A percentile compares a stretch with the other conserved stretches of the same genome.
Evolutionary conservation across 768 basidiomycete genomes (phyloP).

Genomic region (Xerocomellus dryophilus): DNA sequence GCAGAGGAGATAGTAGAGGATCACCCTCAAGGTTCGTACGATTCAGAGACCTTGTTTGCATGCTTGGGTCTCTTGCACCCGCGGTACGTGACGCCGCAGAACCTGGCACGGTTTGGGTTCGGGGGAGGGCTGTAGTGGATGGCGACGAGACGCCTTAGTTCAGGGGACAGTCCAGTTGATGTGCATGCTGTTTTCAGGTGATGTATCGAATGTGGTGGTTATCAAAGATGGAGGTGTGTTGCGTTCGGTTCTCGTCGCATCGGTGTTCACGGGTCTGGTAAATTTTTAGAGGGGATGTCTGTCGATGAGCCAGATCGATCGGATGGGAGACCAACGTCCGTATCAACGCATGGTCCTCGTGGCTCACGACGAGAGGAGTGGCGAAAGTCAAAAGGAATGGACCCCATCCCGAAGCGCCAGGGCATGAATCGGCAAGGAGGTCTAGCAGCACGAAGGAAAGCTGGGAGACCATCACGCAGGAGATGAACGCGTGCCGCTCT

Average conservation of each 20-base stretch:
- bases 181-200: conserved; percentile 17
- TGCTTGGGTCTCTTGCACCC: conserved; percentile 58
- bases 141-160: not conserved
- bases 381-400: conserved; percentile 76
- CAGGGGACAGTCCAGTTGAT: conserved; percentile 16
- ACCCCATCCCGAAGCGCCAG: conserved; percentile 44
- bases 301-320: conserved; percentile 39
- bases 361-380: conserved; percentile 77
- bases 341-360: conserved; percentile 84
- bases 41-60: conserved; percentile 26
- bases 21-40: conserved; percentile 57
- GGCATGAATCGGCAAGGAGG: conserved; percentile 70
- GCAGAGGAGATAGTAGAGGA: conserved; percentile 35
- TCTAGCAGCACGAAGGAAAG: conserved; percentile 56
- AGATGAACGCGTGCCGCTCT: conserved; percentile 39
- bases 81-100: conserved; percentile 36
- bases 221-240: conserved; percentile 25
- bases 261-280: conserved; percentile 7
- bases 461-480: conserved; percentile 69
- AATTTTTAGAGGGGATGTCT: conserved; percentile 47
- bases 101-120: conserved; percentile 36
- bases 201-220: conserved; percentile 5
- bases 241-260: not conserved
- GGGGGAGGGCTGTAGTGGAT: not conserved
- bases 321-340: conserved; percentile 33